phyloP scores from a whole-genome alignment of 1,284 basidiomycete genomes.

The Ustanciosporium gigantosporum region DNA sequence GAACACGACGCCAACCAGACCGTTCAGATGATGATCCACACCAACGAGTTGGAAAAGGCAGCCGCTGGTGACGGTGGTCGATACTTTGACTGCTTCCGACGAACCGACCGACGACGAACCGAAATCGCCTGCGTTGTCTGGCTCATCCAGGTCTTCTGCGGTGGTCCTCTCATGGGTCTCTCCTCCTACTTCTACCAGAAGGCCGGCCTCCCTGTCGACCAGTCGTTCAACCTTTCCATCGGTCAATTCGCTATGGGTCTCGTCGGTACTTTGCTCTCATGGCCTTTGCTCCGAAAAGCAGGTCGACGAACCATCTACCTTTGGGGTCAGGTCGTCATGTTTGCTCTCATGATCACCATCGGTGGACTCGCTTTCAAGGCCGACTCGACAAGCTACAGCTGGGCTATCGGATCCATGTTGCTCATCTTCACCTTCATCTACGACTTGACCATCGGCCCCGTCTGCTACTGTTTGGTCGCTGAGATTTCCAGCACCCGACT shows the following conservation, averaged over 20 bases:
- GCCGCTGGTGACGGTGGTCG: slow-evolving; percentile 50
- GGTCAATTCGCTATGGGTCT: slow-evolving; percentile 60
- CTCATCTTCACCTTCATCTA: slow-evolving; percentile 62
- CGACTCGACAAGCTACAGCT: slow-evolving; percentile 12
- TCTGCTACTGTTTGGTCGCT: slow-evolving; percentile 63
- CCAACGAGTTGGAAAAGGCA: slow-evolving; percentile 62
- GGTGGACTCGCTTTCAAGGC: slow-evolving; percentile 60
- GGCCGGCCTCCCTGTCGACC: slow-evolving; percentile 60
- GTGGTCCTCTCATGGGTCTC: slow-evolving; percentile 48
- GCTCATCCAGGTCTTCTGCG: slow-evolving; percentile 57
- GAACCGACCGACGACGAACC: slow-evolving; percentile 62
- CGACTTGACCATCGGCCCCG: slow-evolving; percentile 61
- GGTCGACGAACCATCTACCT: slow-evolving; percentile 64
- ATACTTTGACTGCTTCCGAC: slow-evolving; percentile 64
- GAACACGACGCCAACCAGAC: slow-evolving; percentile 61
- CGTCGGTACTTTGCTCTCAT: slow-evolving; percentile 61
- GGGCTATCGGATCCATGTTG: slow-evolving; percentile 63
- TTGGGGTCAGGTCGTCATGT: slow-evolving; percentile 62
- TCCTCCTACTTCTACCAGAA: slow-evolving; percentile 62
- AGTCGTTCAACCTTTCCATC: slow-evolving; percentile 62
- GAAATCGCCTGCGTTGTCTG: slow-evolving; percentile 61
- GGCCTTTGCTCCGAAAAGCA: slow-evolving; percentile 61
- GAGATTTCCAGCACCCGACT: slow-evolving; percentile 64
- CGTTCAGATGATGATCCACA: slow-evolving; percentile 63
- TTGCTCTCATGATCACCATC: slow-evolving; percentile 63